Base-by-base conservation (phyloP, 164 flowering plant genomes). In the Cinnamomum chago region DNA sequence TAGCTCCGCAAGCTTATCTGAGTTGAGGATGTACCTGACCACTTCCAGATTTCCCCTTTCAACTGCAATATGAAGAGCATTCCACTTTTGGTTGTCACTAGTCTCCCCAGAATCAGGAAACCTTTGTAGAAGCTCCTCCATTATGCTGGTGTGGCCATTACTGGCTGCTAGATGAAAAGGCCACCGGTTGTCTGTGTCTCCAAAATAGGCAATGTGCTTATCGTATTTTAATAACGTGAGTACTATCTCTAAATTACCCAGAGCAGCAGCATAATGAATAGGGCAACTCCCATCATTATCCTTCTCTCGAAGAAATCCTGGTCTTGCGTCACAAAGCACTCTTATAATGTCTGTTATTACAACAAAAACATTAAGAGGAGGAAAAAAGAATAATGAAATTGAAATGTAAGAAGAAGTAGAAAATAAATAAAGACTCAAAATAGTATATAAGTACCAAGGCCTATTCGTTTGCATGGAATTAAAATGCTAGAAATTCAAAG, bases 81-180 rank as follows among this genome's bases (percentile, higher is more conserved):
- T 73, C 40, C 58, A 69, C 25, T 69, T 69, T 15, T 22, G 40
- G 17, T 14, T 7, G 47, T 73, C 58, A n/a, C 65, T 35, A 14
- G 25, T 2, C 70, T 73, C 75, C 2, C n/a, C 22, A 4, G 62
- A 65, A 25, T 65, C 75, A 1, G 70, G 75, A 60, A 35, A 73
- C 2, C 10, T 15, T 14, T 6, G 5, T 18, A 73, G 30, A 5
- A 73, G n/a, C 15, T 13, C 62, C 20, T 25, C 7, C 18, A 73
- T 50, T 15, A 51, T 10, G 17, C n/a, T 6, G 5, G 7, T 7
- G 58, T 24, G 17, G 18, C 58, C 58, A 15, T 51, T 25, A 40
- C 20, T 73, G 40, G 75, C 75, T 22, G 75, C 75, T 15, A 50
- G 15, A 24, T 65, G 75, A 14, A 73, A 10, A 1, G 75, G 69